Base-by-base conservation (phyloP, 345 rosid species). In the Mercurialis annua region DNA sequence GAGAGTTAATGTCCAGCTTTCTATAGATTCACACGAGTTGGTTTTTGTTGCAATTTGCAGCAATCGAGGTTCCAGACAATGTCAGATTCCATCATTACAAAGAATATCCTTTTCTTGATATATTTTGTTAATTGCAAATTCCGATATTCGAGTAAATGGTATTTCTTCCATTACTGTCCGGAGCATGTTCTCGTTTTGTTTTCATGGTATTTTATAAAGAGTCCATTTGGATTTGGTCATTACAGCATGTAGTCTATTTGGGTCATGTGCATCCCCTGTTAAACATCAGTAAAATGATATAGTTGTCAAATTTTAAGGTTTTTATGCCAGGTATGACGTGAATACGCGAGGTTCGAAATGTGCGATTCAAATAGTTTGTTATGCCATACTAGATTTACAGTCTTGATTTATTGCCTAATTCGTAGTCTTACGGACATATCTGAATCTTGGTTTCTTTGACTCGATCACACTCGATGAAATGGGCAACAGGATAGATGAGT, bases 61-160 rank as follows among this genome's bases (percentile, higher is more conserved):
- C 98, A 92, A 90, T 64, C 83, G 66, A 85, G 96, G 72, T 90
- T 92, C 85, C 98, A 88, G 84, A 80, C 91, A 48, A 90, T 90
- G 97, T 92, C 98, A 0, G 98, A 92, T 56, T 88, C 97, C 73
- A 88, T 92, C 76, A 72, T 92, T 62, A 59, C 84, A 59, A 92
- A 92, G 90, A 84, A 89, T 85, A 54, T 71, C 51, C 74, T 62
- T 51, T 60, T 65, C 30, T 16, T 11, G 9, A 21, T 65, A 65
- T 29, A 33, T 23, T n/a, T 8, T 23, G 34, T 18, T 65, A 23
- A 36, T 34, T 34, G 36, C 58, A 36, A 23, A 56, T 66, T 55
- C 14, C 44, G 10, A 18, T 49, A 38, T 29, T 9, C 48, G 14
- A 31, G 15, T 17, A n/a, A 40, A 4, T 29, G 48, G 29, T 17